Evolutionary conservation across 768 basidiomycete genomes (phyloP), one percentile per base, ranked within the genome.

Genomic region (Tubosaeta brunneosetosa): DNA sequence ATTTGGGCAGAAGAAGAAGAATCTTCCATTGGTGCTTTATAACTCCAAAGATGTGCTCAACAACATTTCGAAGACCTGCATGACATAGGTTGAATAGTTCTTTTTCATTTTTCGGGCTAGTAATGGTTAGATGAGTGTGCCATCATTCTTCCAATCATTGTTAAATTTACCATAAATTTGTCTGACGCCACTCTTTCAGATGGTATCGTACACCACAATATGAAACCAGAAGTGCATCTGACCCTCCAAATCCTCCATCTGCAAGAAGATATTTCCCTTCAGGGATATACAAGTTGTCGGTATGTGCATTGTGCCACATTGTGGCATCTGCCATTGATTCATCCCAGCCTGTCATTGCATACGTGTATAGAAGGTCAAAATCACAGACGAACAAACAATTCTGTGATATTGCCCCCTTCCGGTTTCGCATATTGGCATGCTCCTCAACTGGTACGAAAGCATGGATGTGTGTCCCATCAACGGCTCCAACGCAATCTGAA

Each of bases 191-290:
- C 34, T 36, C 34, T 36, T 12, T 14, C 13, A 36, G 34, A 36
- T 36, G 71, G 59, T 76, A 76, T 3, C 61, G 57, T 4, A 72
- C 67, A 44, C 70, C 64, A 8, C 56, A 52, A 47, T 74, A 76
- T 19, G 74, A 74, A 3, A 74, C 64, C 0, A 77, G 59, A 1
- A 75, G 62, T 2, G 58, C 29, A 56, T 71, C 33, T 0, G 29
- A 57, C 11, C 25, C 32, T 0, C 50, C 37, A 41, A 60, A 60
- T 4, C 58, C 50, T 3, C 44, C 50, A 53, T 59, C 25, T 1
- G 40, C 51, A 12, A 59, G 44, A 1, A 51, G 29, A 14, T 59
- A 59, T 17, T n/a, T 31, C 9, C 44, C 50, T 2, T n/a, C 9
- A 2, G 37, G 49, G 1, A 61, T 47, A 0, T 12, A 4, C 5